Percentiles rank a stretch among this genome's conserved stretches.
phyloP scores from a whole-genome alignment of 768 basidiomycete species.

The Russula olivacea region DNA sequence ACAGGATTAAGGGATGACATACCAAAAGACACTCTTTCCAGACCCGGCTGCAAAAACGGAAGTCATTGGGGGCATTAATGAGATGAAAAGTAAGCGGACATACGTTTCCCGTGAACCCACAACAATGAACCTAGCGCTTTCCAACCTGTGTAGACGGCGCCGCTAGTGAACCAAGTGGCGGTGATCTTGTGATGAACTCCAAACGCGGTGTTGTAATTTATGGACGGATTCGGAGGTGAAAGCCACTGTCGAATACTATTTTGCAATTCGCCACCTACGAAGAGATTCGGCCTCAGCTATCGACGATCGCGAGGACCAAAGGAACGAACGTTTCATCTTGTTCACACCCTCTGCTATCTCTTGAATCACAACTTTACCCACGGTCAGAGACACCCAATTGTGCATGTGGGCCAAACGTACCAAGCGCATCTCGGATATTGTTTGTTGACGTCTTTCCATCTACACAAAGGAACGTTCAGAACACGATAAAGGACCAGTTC shows the following conservation, averaged over 20 bases:
- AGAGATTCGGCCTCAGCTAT: not conserved
- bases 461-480: not conserved
- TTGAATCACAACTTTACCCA: not conserved
- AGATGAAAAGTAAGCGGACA: not conserved
- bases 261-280: not conserved
- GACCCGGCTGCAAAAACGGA: not conserved
- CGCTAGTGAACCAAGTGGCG: constrained; percentile 2
- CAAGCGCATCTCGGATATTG: not conserved
- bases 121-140: not conserved
- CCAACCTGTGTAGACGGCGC: constrained; percentile 7
- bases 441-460: constrained; percentile 8
- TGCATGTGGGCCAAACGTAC: not conserved
- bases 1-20: not conserved
- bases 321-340: constrained; percentile 10
- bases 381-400: not conserved
- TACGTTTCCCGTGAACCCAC: constrained; percentile 7
- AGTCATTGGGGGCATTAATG: not conserved
- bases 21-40: constrained; percentile 9
- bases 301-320: not conserved
- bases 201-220: not conserved
- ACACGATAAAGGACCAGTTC: not conserved
- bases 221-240: constrained; percentile 8
- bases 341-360: not conserved
- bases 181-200: not conserved
- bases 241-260: not conserved